Evolutionary conservation across 352 stramenopile species (phyloP).

Genomic region (Thraustochytrium sp.): DNA sequence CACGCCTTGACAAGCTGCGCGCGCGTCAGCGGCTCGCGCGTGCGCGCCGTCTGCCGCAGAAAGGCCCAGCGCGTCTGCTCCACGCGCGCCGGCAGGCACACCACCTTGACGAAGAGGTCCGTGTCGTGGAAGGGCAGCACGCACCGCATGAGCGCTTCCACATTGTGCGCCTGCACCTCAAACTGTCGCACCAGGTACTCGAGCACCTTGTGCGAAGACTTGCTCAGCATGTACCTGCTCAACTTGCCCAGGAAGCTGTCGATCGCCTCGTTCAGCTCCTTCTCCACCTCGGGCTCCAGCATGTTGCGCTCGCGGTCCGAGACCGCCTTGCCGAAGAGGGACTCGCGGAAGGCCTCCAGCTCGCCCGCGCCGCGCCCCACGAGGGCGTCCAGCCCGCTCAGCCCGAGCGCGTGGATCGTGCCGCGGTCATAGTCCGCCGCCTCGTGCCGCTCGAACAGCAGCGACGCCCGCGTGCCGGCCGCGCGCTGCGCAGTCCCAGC

Average conservation of each 20-base stretch:
- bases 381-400: conserved; percentile 21
- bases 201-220: conserved; percentile 10
- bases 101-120: neutral
- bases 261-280: conserved; percentile 6
- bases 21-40: neutral
- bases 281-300: neutral
- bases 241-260: neutral
- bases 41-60: neutral
- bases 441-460: conserved; percentile 25
- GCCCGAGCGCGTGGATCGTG: conserved; percentile 16
- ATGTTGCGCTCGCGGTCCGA: neutral
- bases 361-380: neutral
- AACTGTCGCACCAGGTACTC: conserved; percentile 41
- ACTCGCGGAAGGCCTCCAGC: neutral
- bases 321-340: conserved; percentile 21
- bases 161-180: conserved; percentile 10
- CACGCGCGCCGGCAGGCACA: neutral
- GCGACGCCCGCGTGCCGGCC: neutral
- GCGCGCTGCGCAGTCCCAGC: neutral
- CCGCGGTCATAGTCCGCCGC: conserved; percentile 12
- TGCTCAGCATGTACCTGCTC: neutral
- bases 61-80: conserved; percentile 27
- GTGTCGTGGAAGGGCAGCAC: conserved; percentile 21
- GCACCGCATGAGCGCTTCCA: neutral
- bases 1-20: conserved; percentile 23